Conservation (phyloP, 2,329 filamentous ascomycete species). For the Leptographium galeiforme region DNA sequence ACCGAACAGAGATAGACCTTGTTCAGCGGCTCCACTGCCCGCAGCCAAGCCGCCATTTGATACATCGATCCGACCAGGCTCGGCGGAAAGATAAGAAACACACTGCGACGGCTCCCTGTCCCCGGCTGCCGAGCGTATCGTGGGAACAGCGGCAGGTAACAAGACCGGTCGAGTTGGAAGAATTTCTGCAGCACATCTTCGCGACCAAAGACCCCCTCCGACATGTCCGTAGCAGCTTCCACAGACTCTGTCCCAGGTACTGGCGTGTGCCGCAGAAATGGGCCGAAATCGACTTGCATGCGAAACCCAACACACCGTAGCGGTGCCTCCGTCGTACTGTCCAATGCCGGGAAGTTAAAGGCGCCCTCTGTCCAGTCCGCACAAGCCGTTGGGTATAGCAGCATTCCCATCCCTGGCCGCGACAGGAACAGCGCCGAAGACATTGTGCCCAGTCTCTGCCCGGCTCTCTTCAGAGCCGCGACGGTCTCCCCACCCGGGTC, state of each 20-base stretch:
- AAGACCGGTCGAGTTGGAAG: conserved; percentile 18
- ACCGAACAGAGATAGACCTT: conserved; percentile 27
- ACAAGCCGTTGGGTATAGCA: conserved; percentile 25
- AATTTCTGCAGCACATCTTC: conserved; percentile 13
- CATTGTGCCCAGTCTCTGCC: conserved; percentile 21
- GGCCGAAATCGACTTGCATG: conserved; percentile 12
- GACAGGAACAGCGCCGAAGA: conserved; percentile 23
- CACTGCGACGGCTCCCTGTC: conserved; percentile 15
- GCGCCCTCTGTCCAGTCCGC: conserved; percentile 19
- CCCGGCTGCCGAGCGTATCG: conserved; percentile 7
- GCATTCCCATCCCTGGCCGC: conserved; percentile 19
- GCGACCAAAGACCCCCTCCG: conserved; percentile 2
- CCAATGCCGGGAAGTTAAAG: conserved; percentile 8
- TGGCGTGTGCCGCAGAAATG: conserved; percentile 7
- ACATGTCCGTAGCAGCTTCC: neutral
- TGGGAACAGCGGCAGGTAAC: conserved; percentile 12
- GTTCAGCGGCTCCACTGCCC: conserved; percentile 23
- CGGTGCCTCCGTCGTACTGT: neutral
- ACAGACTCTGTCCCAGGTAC: neutral
- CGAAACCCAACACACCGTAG: conserved; percentile 26
- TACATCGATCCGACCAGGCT: conserved; percentile 20
- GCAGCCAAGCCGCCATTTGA: conserved; percentile 32
- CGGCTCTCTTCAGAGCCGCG: conserved; percentile 15
- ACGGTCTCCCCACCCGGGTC: neutral
- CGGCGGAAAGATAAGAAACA: conserved; percentile 37